Evolutionary conservation across 306 rosid genomes (phyloP).

Genomic region (Alnus glutinosa): DNA sequence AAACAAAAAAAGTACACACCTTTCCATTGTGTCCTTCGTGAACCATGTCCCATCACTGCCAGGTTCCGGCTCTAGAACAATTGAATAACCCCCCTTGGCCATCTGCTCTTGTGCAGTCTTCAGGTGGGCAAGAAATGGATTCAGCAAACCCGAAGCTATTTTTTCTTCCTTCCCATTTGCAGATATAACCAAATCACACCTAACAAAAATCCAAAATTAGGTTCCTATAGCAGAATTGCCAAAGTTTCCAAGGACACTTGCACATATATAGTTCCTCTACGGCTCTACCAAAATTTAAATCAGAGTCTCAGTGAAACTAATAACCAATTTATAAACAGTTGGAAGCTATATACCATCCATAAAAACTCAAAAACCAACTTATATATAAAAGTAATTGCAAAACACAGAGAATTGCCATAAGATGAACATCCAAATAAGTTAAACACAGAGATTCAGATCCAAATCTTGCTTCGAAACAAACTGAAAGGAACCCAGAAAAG

Average conservation of each 20-base stretch:
- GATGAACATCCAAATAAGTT: constrained; percentile 16
- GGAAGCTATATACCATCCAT: too few species aligned
- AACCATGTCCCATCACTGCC: constrained; percentile 65
- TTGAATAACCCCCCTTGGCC: constrained; percentile 94
- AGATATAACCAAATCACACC: constrained; percentile 90
- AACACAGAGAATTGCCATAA: constrained; percentile 11
- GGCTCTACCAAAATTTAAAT: not conserved
- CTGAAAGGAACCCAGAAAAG: constrained; percentile 20
- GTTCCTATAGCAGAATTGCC: not conserved
- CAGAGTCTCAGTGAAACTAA: not conserved
- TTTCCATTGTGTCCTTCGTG: constrained; percentile 80
- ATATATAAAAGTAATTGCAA: not conserved
- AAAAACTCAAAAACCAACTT: not conserved
- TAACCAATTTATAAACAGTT: too few species aligned
- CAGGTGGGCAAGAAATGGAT: constrained; percentile 90
- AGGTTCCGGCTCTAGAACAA: constrained; percentile 78
- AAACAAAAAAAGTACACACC: constrained; percentile 46
- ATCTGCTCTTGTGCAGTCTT: constrained; percentile 94
- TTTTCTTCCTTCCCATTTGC: constrained; percentile 91
- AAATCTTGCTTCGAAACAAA: constrained; percentile 11
- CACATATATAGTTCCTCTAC: not conserved
- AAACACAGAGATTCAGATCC: constrained; percentile 27
- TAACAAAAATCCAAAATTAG: constrained; percentile 27
- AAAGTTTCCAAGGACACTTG: not conserved
- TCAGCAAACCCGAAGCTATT: constrained; percentile 85